Base-by-base conservation (phyloP, 148 eudicot species). In the Spergularia bocconei region DNA sequence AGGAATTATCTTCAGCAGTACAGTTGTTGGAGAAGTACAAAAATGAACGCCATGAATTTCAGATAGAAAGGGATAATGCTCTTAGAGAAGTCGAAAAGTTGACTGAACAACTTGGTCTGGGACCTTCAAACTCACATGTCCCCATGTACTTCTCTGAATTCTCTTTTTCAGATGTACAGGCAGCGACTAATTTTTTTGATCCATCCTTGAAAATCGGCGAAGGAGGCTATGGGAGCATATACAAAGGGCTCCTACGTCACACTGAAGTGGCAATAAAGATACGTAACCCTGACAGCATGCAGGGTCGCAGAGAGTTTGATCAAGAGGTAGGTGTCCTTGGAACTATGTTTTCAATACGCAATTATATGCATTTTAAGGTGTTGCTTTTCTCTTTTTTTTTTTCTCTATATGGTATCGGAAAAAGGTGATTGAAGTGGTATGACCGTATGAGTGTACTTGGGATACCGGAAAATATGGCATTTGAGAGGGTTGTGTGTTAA, bases 211-310 rank as follows among this genome's bases (percentile, higher is more conserved):
- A 79, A 88, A 89, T 90, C 50, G 89, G 90, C 48, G 90, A 90
- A 85, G 97, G 97, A 62, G 89, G 89, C 69, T 86, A 84, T 76
- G 96, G 89, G 33, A 85, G 76, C 81, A 83, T 89, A 48, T 94
- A 87, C 66, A 83, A 71, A 82, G 93, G 90, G 39, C 39, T 78
- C 64, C 80, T 94, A 57, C 86, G 92, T 59, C 85, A 89, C 53
- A 88, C 96, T 77, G 83, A 84, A 84, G 92, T 90, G 33, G 98
- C 97, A 44, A 83, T 94, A 79, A 92, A 90, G 82, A 81, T 84
- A 78, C 83, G 76, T 21, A 78, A 85, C 63, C 82, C 90, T 25
- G 53, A 83, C 72, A 87, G 88, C 79, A 50, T 53, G 80, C 96
- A 87, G 75, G 96, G 90, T 33, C 87, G 84, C 56, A 59, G 70